These are phyloP conservation scores for Penicillium sclerotiorum DNA, from an alignment of 2,329 filamentous ascomycete species.

Conservation along the genomic window DNA sequence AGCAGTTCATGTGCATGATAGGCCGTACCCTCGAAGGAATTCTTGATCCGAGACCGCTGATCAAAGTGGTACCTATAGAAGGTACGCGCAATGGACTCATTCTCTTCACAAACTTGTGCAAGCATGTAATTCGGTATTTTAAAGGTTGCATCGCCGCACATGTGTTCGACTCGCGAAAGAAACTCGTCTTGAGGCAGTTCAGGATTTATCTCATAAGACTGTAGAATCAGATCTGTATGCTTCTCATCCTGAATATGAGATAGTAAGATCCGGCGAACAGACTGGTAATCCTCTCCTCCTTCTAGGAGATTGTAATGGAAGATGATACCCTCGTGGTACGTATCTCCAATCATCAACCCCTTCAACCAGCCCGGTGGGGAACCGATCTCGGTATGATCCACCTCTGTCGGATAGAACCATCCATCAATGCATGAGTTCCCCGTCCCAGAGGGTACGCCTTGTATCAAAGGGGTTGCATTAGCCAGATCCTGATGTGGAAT, in stretches of 20 bases:
- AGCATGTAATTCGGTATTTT: constrained; percentile 28
- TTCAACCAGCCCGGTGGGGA: constrained; percentile 25
- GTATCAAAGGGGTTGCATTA: constrained; percentile 25
- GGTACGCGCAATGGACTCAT: too few relatives aligned
- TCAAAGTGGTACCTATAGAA: constrained; percentile 35
- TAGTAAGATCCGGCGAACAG: constrained; percentile 14
- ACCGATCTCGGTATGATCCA: constrained; percentile 15
- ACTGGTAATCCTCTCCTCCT: constrained; percentile 18
- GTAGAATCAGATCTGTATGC: constrained; percentile 20
- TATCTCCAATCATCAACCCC: constrained; percentile 28
- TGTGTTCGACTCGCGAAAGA: constrained; percentile 23
- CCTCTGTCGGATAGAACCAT: constrained; percentile 24
- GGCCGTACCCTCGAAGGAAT: constrained; percentile 27
- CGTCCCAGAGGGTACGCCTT: constrained; percentile 26
- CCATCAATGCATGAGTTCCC: constrained; percentile 31
- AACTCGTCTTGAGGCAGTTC: constrained; percentile 13
- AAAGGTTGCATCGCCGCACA: constrained; percentile 30
- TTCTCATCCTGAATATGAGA: constrained; percentile 12
- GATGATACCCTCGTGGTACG: constrained; percentile 31
- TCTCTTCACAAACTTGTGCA: background rate
- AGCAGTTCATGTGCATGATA: constrained; percentile 32
- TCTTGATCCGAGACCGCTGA: constrained; percentile 26
- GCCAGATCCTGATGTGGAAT: constrained; percentile 29
- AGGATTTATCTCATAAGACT: constrained; percentile 21
- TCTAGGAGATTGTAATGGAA: constrained; percentile 28